Evolutionary conservation across 345 rosid genomes (phyloP).

Genomic region (Hibiscus syriacus): DNA sequence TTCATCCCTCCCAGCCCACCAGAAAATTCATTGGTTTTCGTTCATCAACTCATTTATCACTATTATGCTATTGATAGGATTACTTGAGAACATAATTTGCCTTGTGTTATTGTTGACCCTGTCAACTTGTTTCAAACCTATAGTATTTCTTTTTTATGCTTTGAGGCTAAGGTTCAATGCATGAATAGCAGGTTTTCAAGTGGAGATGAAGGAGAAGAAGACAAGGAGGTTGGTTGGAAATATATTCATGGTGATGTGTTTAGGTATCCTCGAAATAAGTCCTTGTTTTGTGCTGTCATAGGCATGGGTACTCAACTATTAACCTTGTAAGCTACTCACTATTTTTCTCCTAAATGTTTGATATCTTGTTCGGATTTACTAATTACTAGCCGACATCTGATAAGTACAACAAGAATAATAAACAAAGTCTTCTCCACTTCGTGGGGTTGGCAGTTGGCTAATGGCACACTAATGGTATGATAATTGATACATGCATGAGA

Average conservation of each 20-base stretch:
- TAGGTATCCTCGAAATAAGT: conserved; percentile 48
- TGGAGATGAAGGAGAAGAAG: conserved; percentile 79
- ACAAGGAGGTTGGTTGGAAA: conserved; percentile 76
- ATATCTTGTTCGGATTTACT: neutral
- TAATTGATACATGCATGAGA: neutral
- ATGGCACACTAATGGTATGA: neutral
- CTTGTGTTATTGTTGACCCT: neutral
- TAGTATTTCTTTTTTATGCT: neutral
- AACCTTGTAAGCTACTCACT: conserved; percentile 49
- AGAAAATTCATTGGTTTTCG: conserved; percentile 64
- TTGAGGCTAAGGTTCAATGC: conserved; percentile 7
- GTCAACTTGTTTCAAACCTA: neutral
- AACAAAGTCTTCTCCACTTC: neutral
- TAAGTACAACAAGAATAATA: neutral
- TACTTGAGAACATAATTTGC: conserved; percentile 49
- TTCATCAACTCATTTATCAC: conserved; percentile 47
- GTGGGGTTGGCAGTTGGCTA: neutral
- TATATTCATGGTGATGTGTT: conserved; percentile 69
- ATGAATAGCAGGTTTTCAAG: conserved; percentile 34
- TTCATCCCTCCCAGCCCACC: conserved; percentile 41
- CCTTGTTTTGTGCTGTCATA: conserved; percentile 65
- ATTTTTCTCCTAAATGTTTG: neutral
- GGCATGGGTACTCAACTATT: conserved; percentile 76
- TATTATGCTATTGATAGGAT: conserved; percentile 46
- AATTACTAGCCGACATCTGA: neutral